phyloP scores from a whole-genome alignment of 176 grass and related monocot genomes.

The Themeda triandra region DNA sequence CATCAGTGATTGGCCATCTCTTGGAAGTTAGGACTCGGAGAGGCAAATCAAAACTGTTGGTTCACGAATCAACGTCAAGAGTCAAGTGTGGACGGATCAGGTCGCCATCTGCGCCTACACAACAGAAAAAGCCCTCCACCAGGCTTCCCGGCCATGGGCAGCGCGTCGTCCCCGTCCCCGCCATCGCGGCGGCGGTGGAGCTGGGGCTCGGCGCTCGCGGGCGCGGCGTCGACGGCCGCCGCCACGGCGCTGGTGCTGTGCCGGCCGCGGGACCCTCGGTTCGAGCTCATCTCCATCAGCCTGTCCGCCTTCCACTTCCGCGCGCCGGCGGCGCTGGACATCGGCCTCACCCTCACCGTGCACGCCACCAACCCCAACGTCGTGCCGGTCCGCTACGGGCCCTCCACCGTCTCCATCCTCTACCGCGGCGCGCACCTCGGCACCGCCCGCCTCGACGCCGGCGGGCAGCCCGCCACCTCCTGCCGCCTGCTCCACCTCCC shows the following conservation, averaged over 20 bases:
- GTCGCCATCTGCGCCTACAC: neutral
- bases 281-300: slow-evolving; percentile 81
- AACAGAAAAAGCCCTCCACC: neutral
- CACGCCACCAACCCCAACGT: slow-evolving; percentile 85
- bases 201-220: slow-evolving; percentile 63
- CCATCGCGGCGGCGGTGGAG: slow-evolving; percentile 38
- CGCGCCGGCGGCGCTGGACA: slow-evolving; percentile 54
- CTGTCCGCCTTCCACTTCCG: slow-evolving; percentile 77
- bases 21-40: too few relatives aligned
- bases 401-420: slow-evolving; percentile 66
- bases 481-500: slow-evolving; percentile 79
- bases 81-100: neutral
- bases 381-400: slow-evolving; percentile 58
- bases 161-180: slow-evolving; percentile 1
- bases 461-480: slow-evolving; percentile 57
- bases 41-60: too few relatives aligned
- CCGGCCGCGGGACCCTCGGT: slow-evolving; percentile 59
- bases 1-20: neutral
- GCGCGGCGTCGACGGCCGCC: slow-evolving; percentile 48
- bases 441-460: slow-evolving; percentile 61
- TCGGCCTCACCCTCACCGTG: slow-evolving; percentile 78
- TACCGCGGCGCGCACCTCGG: slow-evolving; percentile 71
- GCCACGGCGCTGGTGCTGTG: slow-evolving; percentile 31
- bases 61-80: neutral
- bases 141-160: too few relatives aligned